These are phyloP conservation scores for Yarrowia sp. DNA, from an alignment of 805 yeast genomes.

Conservation along the genomic window DNA sequence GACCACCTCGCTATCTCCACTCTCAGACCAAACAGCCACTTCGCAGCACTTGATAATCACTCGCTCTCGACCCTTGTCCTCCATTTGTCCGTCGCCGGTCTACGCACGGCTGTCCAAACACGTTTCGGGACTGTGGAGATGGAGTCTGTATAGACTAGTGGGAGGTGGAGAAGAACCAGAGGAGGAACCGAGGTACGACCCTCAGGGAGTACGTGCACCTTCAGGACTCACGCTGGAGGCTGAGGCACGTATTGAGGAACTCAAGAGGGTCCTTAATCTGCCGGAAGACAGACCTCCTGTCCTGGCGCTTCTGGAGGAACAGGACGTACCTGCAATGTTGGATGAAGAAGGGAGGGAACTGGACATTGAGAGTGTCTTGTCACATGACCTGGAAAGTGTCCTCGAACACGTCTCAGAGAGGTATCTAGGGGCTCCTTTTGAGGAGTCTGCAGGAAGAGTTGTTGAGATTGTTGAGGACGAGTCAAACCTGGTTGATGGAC, in stretches of 20 bases:
- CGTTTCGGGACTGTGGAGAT: conserved; percentile 13
- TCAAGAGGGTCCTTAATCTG: conserved; percentile 10
- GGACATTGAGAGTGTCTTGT: not conserved
- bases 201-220: not conserved
- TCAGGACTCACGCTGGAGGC: conserved; percentile 12
- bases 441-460: not conserved
- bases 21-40: no score
- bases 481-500: no score
- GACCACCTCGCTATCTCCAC: no score
- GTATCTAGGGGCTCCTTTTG: not conserved
- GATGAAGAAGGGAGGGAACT: no score
- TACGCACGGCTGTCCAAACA: conserved; percentile 15
- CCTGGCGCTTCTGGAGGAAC: not conserved
- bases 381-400: not conserved
- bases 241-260: conserved; percentile 2
- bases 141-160: conserved; percentile 6
- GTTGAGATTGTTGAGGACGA: not conserved
- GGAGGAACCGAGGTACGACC: not conserved
- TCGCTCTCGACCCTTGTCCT: conserved; percentile 16
- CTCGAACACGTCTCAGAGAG: not conserved
- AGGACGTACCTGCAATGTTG: no score
- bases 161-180: not conserved
- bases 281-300: conserved; percentile 1
- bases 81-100: conserved; percentile 19
- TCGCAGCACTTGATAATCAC: conserved; percentile 4